Base-by-base conservation (phyloP, 1,284 basidiomycete genomes). In the Cutaneotrichosporon cavernicola region DNA sequence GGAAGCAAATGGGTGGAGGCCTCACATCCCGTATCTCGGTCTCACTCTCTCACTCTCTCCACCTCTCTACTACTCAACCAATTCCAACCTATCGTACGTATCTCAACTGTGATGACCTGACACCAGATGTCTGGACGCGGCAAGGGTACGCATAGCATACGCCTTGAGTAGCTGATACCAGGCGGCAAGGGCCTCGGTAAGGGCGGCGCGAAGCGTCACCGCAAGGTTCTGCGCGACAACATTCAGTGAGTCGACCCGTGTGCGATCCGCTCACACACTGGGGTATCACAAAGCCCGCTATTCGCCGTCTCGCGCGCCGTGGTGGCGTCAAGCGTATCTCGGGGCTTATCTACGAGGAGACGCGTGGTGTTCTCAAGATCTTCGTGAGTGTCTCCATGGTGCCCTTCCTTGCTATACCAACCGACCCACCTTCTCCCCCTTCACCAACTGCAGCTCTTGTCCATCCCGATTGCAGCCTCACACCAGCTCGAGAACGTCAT, bases 261-360 rank as follows among this genome's bases (percentile, higher is more conserved):
- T 26, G 26, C 26, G 3, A 2, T 26, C 3, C 26, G 3, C 26
- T 26, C 3, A 26, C 3, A 26, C 3, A 26, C 59, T 75, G 75
- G 74, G 82, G 83, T 84, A 90, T 92, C 79, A 92, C 90, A 74
- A 93, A 92, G 85, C 90, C 90, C 72, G 91, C 91, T 71, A 93
- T 95, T 80, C 90, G 92, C 74, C 90, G 92, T 84, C 89, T 96
- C 69, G 92, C 92, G 53, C 91, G 92, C 81, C 89, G 92, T 86
- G 93, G 92, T 79, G 91, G 91, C 88, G 91, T 93, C 78, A 93
- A 94, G 85, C 90, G 90, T 89, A 92, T 92, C 80, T 92, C 91
- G 62, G 90, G 90, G 77, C 86, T 92, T 71, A 92, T 94, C 83
- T 94, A 93, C 82, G 91, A 94, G 81, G 92, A 94, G 87, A 93